Evolutionary conservation across 768 basidiomycete species (phyloP).

Genomic region (Mycena venus): DNA sequence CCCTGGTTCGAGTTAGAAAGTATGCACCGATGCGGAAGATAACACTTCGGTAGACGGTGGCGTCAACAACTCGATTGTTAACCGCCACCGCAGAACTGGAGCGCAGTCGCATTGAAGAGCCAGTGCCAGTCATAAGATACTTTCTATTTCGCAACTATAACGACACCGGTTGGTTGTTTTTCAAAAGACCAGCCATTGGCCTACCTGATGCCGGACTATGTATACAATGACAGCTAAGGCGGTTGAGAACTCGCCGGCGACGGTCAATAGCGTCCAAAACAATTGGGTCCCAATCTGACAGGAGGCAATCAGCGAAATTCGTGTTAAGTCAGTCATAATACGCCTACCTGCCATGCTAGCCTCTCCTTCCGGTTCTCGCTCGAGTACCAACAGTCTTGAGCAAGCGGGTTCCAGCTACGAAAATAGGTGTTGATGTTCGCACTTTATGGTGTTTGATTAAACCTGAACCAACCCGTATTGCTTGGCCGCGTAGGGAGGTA

Average conservation of each 20-base stretch:
- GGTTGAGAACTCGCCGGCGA: conserved; percentile 27
- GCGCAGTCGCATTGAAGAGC: neutral
- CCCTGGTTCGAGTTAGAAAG: neutral
- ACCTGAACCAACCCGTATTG: conserved; percentile 33
- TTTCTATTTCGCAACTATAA: neutral
- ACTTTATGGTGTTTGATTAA: too few species aligned
- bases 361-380: conserved; percentile 30
- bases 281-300: conserved; percentile 34
- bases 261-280: conserved; percentile 32
- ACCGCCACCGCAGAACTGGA: neutral
- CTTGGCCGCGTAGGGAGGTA: conserved; percentile 35
- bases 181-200: neutral
- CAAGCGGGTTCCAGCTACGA: conserved; percentile 36
- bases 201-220: conserved; percentile 38
- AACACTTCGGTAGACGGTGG: conserved; percentile 23
- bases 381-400: conserved; percentile 38
- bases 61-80: conserved; percentile 14
- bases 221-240: conserved; percentile 24
- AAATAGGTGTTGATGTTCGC: too few species aligned
- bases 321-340: neutral
- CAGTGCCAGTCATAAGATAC: neutral
- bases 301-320: neutral
- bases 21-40: conserved; percentile 35
- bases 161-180: neutral
- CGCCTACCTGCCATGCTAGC: conserved; percentile 32